Base-by-base conservation (phyloP, 192 early-diverging fungal genomes). In the Chytriomyces sp. region DNA sequence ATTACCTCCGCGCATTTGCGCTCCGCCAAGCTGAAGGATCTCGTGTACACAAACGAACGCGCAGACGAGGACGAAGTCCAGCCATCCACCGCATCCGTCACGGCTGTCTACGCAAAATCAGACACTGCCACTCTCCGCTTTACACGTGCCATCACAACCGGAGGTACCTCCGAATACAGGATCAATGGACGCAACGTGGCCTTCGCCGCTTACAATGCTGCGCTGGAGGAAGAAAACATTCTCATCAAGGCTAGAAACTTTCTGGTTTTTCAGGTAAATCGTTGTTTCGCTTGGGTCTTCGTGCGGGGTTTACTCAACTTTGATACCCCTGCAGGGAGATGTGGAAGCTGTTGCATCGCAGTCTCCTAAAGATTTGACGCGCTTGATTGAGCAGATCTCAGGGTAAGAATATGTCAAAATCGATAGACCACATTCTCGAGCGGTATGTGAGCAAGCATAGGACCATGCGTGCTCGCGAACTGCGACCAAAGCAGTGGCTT, bases 271-370 rank as follows among this genome's bases (percentile, higher is more conserved):
- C 95, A 98, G 78, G 73, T 80, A 49, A n/a, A 63, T 34, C n/a
- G n/a, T n/a, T n/a, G n/a, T 12, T 10, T 12, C 49, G 7, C 17
- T 61, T 4, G 6, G 34, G 22, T 25, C 26, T 59, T 75, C 12
- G n/a, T 5, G 25, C 60, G 3, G 22, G 8, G n/a, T 3, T 17
- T 4, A 63, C 14, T 55, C n/a, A 39, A 44, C 39, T 57, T 57
- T 28, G 54, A 8, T 37, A 33, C 54, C 53, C 40, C 49, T 31
- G 32, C 58, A 83, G 86, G 96, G 96, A 52, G 96, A 99, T 82
- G 93, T 99, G 3, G 98, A 99, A 71, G 88, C 93, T 8, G 90
- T 99, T 22, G 95, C 98, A 12, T 91, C 93, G n/a, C 98, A 98
- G 80, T 92, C 90, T 36, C 91, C 95, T 19, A 93, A 91, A 72